phyloP scores from a whole-genome alignment of 805 yeast genomes.

The Candida succiphila region DNA sequence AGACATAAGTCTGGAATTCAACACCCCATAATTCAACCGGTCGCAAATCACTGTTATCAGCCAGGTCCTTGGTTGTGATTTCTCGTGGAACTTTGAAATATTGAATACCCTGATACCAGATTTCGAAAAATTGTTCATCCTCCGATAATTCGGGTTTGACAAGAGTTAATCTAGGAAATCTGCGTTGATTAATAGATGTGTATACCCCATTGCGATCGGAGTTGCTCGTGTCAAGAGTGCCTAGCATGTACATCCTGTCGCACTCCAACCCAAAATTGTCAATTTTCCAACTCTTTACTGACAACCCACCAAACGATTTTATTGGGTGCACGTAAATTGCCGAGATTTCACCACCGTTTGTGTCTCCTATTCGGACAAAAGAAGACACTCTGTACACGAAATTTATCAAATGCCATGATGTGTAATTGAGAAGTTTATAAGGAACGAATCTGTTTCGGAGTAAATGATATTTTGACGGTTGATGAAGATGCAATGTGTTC shows the following conservation, averaged over 20 bases:
- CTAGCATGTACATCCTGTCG: conserved; percentile 18
- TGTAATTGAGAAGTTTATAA: too few relatives aligned
- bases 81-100: background rate
- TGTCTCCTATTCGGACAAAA: background rate
- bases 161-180: background rate
- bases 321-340: conserved; percentile 19
- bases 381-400: background rate
- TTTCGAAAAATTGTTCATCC: background rate
- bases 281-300: conserved; percentile 16
- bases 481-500: background rate
- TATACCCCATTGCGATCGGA: background rate
- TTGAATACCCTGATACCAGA: background rate
- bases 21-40: conserved; percentile 1
- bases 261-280: conserved; percentile 17
- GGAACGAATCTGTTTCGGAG: too few relatives aligned
- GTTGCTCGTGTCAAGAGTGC: conserved; percentile 4
- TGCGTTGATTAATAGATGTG: background rate
- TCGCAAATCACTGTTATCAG: background rate
- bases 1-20: conserved; percentile 10
- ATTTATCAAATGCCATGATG: background rate
- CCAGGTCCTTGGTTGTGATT: background rate
- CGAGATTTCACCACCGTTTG: too few relatives aligned
- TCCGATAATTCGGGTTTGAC: background rate
- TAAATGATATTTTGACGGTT: too few relatives aligned
- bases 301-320: conserved; percentile 18